Conservation (phyloP, 2,329 filamentous ascomycete species). For the Coleophoma eucalyptorum region DNA sequence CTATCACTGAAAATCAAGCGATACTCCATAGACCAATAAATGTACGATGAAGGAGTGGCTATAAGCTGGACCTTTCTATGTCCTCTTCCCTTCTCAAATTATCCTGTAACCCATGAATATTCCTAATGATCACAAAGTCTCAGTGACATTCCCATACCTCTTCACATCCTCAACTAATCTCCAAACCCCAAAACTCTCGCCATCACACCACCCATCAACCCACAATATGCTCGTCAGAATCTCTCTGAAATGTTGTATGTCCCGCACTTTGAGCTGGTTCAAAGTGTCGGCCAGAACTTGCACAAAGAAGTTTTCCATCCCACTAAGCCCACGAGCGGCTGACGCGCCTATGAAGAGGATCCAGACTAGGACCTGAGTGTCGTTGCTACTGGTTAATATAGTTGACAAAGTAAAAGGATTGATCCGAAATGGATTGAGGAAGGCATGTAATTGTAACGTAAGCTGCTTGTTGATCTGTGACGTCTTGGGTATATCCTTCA, state of each 20-base stretch:
- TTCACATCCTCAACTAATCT: no score
- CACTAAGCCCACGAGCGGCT: neutral
- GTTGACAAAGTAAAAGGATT: neutral
- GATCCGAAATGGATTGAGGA: neutral
- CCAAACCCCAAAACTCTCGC: no score
- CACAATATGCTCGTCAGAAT: neutral
- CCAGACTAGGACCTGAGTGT: neutral
- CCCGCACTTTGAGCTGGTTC: neutral
- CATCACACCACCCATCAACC: neutral
- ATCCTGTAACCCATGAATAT: no score
- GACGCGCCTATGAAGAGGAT: neutral
- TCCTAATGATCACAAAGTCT: no score
- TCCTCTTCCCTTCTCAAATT: no score
- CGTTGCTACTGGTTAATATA: neutral
- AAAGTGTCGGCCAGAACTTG: neutral
- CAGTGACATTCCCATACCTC: no score
- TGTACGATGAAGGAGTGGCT: no score
- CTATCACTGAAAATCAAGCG: no score
- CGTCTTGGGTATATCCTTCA: neutral
- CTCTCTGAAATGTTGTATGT: neutral
- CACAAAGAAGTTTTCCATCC: neutral
- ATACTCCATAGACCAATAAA: no score
- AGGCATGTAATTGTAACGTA: neutral
- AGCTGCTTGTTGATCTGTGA: neutral
- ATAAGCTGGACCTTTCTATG: no score